Percentiles rank a stretch among this genome's conserved stretches.
These are phyloP conservation scores for Scheffersomyces parashehatae DNA, from an alignment of 1,139 yeast genomes.

Conservation along the genomic window DNA sequence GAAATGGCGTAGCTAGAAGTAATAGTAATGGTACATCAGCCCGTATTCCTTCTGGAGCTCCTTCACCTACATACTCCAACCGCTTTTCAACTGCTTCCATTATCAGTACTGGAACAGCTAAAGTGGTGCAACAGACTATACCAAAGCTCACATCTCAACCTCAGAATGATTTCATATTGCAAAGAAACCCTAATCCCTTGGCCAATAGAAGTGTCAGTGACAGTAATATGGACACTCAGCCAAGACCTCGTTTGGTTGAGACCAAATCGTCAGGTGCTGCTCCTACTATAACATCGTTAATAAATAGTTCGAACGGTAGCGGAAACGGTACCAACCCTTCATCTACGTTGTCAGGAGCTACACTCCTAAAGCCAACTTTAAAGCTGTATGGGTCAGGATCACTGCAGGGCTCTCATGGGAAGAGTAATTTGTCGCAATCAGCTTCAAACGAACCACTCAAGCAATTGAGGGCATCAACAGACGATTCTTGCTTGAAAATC, in stretches of 20 bases:
- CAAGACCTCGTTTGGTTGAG: conserved; percentile 34
- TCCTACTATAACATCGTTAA: conserved; percentile 7
- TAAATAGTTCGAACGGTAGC: not conserved
- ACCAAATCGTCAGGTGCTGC: conserved; percentile 28
- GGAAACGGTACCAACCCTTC: conserved; percentile 2
- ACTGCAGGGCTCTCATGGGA: conserved; percentile 8
- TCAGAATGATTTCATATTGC: conserved; percentile 4
- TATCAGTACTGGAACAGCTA: conserved; percentile 46
- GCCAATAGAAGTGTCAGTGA: not conserved
- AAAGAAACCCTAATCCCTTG: not conserved
- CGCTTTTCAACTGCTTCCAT: conserved; percentile 42
- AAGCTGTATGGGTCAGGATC: conserved; percentile 10
- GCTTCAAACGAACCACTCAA: conserved; percentile 66
- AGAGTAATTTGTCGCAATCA: conserved; percentile 5
- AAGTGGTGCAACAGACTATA: conserved; percentile 33
- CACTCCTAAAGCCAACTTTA: conserved; percentile 13
- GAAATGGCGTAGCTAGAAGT: not conserved
- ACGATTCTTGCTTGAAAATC: conserved; percentile 88
- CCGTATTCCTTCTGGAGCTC: conserved; percentile 4
- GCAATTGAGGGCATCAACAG: conserved; percentile 83
- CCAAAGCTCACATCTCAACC: conserved; percentile 18
- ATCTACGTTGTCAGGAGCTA: conserved; percentile 1
- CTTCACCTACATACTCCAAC: conserved; percentile 45
- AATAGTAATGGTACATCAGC: not conserved
- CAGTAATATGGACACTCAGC: not conserved